These are phyloP conservation scores for Camelina hispida DNA, from an alignment of 345 rosid genomes.

Conservation along the genomic window DNA sequence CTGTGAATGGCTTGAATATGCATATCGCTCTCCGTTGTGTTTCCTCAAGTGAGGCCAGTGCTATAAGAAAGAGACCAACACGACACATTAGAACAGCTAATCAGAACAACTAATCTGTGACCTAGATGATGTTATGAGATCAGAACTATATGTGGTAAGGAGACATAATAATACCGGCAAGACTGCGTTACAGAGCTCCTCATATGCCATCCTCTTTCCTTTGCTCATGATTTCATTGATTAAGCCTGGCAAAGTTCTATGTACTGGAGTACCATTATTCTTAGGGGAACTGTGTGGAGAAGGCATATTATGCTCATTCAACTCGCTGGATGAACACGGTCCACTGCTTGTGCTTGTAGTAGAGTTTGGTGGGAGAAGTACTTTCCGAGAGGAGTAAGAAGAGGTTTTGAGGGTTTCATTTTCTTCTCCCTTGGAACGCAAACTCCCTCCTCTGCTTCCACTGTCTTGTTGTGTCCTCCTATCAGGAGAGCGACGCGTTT, in stretches of 20 bases:
- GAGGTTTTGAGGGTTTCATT: slow-evolving; percentile 46
- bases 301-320: slow-evolving; percentile 63
- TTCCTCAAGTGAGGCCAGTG: slow-evolving; percentile 98
- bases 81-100: slow-evolving; percentile 28
- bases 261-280: slow-evolving; percentile 55
- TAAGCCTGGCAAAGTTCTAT: slow-evolving; percentile 85
- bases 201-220: slow-evolving; percentile 91
- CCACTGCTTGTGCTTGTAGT: slow-evolving; percentile 73
- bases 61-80: slow-evolving; percentile 53
- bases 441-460: slow-evolving; percentile 53
- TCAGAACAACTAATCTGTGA: slow-evolving; percentile 19
- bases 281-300: slow-evolving; percentile 68
- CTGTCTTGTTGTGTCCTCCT: slow-evolving; percentile 58
- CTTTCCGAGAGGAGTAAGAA: slow-evolving; percentile 43
- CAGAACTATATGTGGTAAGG: slow-evolving; percentile 29
- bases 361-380: slow-evolving; percentile 50
- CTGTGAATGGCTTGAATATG: slow-evolving; percentile 96
- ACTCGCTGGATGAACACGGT: slow-evolving; percentile 77
- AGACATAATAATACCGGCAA: slow-evolving; percentile 72
- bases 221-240: slow-evolving; percentile 94
- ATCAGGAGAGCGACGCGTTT: slow-evolving; percentile 66
- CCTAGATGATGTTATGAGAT: slow-evolving; percentile 19
- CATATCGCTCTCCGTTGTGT: slow-evolving; percentile 98
- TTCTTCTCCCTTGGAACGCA: slow-evolving; percentile 55
- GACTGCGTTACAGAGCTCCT: slow-evolving; percentile 95